Percentiles rank a stretch among this genome's conserved stretches.
Evolutionary conservation across 805 yeast genomes (phyloP).

Genomic region (Schwanniomyces yamadae): DNA sequence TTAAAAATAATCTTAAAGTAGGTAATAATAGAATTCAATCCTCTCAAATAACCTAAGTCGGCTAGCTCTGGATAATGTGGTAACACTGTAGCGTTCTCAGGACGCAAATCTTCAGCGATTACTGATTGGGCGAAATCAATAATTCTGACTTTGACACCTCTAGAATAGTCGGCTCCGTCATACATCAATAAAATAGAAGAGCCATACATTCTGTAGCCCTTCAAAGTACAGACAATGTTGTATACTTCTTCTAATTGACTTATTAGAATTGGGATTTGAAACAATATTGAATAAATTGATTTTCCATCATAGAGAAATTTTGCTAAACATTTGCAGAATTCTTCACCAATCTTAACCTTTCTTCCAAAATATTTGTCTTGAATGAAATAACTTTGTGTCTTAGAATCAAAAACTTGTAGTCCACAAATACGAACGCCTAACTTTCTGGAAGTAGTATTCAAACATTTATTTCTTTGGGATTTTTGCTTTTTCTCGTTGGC

Average conservation of each 20-base stretch:
- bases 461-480: conserved; percentile 83
- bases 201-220: conserved; percentile 88
- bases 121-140: conserved; percentile 96
- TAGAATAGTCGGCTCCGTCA: conserved; percentile 51
- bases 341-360: conserved; percentile 62
- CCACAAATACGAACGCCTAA: conserved; percentile 96
- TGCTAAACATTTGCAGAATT: conserved; percentile 72
- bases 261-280: conserved; percentile 67
- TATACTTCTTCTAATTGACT: conserved; percentile 59
- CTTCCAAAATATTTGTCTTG: conserved; percentile 95
- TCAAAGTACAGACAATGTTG: conserved; percentile 51
- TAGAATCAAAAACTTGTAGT: conserved; percentile 74
- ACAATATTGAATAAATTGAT: conserved; percentile 53
- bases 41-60: conserved; percentile 85
- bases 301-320: conserved; percentile 80
- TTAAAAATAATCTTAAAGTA: conserved; percentile 64
- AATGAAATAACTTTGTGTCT: conserved; percentile 25
- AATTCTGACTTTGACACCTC: conserved; percentile 53
- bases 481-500: conserved; percentile 68
- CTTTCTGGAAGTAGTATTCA: conserved; percentile 70
- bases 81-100: conserved; percentile 46
- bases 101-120: conserved; percentile 51
- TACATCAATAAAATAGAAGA: conserved; percentile 86
- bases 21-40: conserved; percentile 67
- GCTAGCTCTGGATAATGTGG: conserved; percentile 63